A percentile compares a stretch with the other conserved stretches of the same genome.
Conservation (phyloP, 2,329 filamentous ascomycete species). For the Hortaea sp. region DNA sequence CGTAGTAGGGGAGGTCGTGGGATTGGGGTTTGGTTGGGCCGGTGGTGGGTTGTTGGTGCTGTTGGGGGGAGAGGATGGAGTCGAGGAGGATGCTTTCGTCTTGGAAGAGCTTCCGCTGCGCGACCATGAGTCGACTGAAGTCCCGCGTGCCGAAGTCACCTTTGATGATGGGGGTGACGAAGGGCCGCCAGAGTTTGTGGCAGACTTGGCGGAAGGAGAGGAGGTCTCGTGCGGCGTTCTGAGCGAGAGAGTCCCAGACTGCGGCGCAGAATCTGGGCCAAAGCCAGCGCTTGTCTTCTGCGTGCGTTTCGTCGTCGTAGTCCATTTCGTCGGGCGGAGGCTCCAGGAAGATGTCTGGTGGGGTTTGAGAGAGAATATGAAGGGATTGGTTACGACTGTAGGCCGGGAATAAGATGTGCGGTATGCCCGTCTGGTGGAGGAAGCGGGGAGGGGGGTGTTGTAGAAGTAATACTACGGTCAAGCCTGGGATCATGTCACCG, state of each 20-base stretch:
- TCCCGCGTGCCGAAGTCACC: slow-evolving; percentile 68
- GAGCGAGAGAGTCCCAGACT: slow-evolving; percentile 77
- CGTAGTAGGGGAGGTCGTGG: slow-evolving; percentile 56
- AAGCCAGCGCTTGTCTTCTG: slow-evolving; percentile 55
- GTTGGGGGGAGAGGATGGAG: slow-evolving; percentile 38
- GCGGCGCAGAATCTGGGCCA: slow-evolving; percentile 74
- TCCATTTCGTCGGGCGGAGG: slow-evolving; percentile 29
- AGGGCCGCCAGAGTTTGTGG: slow-evolving; percentile 70
- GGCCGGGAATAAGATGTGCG: slow-evolving; percentile 72
- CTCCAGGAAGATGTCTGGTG: slow-evolving; percentile 37
- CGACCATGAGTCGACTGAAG: slow-evolving; percentile 73
- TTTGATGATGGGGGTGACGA: slow-evolving; percentile 65
- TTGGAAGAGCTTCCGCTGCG: slow-evolving; percentile 59
- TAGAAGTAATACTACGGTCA: slow-evolving; percentile 69
- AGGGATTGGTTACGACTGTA: slow-evolving; percentile 76
- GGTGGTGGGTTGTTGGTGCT: slow-evolving; percentile 2
- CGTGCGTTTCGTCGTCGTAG: slow-evolving; percentile 36
- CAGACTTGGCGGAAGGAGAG: slow-evolving; percentile 61
- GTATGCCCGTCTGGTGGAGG: slow-evolving; percentile 59
- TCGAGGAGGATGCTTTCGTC: slow-evolving; percentile 61
- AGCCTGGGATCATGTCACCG: slow-evolving; percentile 71
- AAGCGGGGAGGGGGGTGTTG: slow-evolving; percentile 59
- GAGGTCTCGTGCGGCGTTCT: slow-evolving; percentile 70
- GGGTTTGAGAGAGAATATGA: slow-evolving; percentile 57
- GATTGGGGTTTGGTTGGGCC: slow-evolving; percentile 11